Base-by-base conservation (phyloP, 2,329 filamentous ascomycete genomes). In the Alternaria alternata region DNA sequence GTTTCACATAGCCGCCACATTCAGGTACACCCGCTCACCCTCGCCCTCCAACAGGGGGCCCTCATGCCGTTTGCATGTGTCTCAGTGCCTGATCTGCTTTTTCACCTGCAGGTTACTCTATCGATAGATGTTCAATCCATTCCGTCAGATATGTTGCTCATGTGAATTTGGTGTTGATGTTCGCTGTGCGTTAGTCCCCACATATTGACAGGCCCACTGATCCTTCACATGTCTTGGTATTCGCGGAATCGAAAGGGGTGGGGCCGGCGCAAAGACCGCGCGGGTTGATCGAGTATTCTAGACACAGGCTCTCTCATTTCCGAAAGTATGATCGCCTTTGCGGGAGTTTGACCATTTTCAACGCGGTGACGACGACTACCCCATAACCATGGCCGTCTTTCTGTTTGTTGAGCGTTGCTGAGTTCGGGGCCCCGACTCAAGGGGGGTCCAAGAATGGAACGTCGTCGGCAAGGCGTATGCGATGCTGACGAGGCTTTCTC, bases 1-100 rank as follows among this genome's bases (percentile, higher is more conserved):
- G 53, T 60, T 60, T 57, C 57, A 60, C 53, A 9, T 60, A 60
- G 52, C 53, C 57, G 57, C 53, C 57, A 60, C 57, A 36, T 38
- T 57, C 53, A 60, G 57, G 57, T 47, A 60, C 57, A 52, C 47
- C 57, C 57, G 57, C 57, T 51, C 44, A 44, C 46, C 36, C 28
- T 36, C 48, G 41, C 30, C 22, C 32, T 34, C 16, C 26, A 38
- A 41, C 51, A 44, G 28, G 51, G 51, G 51, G 51, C 39, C 30
- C 16, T 34, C 20, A 20, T 11, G 22, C 49, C 28, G 55, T 58
- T 58, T 58, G 51, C 49, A 20, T 30, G 30, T 36, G 39, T 57
- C 18, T 38, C 18, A 24, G 20, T 28, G 34, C 34, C 20, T 9
- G 16, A 32, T 28, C 24, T 41, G 46, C 34, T 22, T 47, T 39